Base-by-base conservation (phyloP, 129 eudicot genomes). In the Pulicaria dysenterica region DNA sequence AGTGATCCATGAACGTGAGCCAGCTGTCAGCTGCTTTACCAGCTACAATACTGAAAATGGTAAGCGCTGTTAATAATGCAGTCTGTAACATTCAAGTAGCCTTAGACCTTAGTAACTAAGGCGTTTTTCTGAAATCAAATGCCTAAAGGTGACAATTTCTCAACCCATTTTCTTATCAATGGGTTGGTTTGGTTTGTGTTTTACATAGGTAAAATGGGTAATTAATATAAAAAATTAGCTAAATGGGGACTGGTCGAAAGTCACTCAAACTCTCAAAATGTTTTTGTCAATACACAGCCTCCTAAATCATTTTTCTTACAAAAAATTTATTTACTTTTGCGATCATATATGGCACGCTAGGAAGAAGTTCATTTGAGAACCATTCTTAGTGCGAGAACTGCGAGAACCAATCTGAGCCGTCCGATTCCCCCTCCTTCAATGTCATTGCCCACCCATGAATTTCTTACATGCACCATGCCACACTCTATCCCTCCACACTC, bases 21-120 rank as follows among this genome's bases (percentile, higher is more conserved):
- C 92, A 93, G 78, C 92, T 85, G 59, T 89, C 81, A 47, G 95
- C 84, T 70, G 96, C 92, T 40, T 61, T 65, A 3, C 86, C 90
- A 81, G 83, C 85, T 69, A 40, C 64, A 48, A 38, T 77, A 69
- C 98, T 92, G 85, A 58, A 81, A 24, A 82, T 31, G 70, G 58
- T 68, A 76, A 62, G 13, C 41, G 49, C 45, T 79, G 14, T 38
- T 46, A 14, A 72, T 7, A 67, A 15, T 11, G 58, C 43, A 44
- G 70, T 44, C 13, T 64, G n/a, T 64, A 5, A 66, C 42, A 47
- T 37, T 47, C n/a, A 43, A 43, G 44, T n/a, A n/a, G n/a, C n/a
- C n/a, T n/a, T n/a, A 24, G 57, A 24, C 31, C 31, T 24, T 24
- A 24, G 31, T 43, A 46, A 57, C 19, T 46, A 24, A 43, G 42